Evolutionary conservation across 345 rosid species (phyloP), one percentile per base, ranked within the genome.

Genomic region (Capsella bursapastoris): DNA sequence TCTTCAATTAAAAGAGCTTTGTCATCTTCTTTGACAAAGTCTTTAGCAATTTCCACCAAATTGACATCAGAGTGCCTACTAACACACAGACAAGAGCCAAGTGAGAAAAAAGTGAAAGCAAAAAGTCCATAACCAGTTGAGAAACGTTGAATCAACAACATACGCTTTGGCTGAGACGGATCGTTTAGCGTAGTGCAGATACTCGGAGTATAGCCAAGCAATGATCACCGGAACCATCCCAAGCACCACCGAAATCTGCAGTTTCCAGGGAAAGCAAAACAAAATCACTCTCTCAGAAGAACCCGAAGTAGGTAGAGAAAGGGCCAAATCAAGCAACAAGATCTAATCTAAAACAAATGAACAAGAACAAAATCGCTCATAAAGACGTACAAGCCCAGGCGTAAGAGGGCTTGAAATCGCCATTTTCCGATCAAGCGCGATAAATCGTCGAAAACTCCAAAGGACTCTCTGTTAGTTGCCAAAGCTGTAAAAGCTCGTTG

Each of bases 121-220:
- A 51, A 41, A 53, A 43, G 5, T 67, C 5, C 45, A 48, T 40
- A 6, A 16, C 4, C 64, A 32, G 12, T 51, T 34, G 2, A 44
- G 4, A 15, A 27, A 15, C 3, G 41, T 16, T 28, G 57, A 13
- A 18, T 50, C 16, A 79, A 82, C 95, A 75, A 82, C 95, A 75
- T 72, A 94, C 98, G 83, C 87, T 88, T 90, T 94, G 52, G 83
- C 44, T 2, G 81, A 80, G 64, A 74, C 51, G 1, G 80, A 77
- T 3, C 77, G 85, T 66, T 84, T 95, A 60, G 65, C 72, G 77
- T 83, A 83, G 83, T 90, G 93, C 62, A 95, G 79, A 77, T 83
- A 84, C 83, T 95, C 99, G 0, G 97, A 68, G 75, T 95, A 90
- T 60, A 95, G 82, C 97, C 97, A 95, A 10, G 92, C 92, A 1